Evolutionary conservation across 2,329 filamentous ascomycete species (phyloP).

Genomic region (Penicillium sp.): DNA sequence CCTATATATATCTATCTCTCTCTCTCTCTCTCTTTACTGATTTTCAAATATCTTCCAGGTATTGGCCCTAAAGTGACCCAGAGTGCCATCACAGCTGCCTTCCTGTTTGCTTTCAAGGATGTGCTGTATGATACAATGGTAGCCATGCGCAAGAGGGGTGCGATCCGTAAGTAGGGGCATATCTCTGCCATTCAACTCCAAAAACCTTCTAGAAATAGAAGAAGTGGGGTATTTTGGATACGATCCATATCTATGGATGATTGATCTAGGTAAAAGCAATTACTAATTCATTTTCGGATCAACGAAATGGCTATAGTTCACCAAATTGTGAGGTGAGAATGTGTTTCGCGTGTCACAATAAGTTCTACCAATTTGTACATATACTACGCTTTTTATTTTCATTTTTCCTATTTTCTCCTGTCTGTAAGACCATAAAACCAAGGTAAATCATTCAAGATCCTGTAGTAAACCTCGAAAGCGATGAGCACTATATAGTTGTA

Average conservation of each 20-base stretch:
- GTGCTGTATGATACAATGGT: conserved; percentile 71
- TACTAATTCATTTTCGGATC: not conserved
- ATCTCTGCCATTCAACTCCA: not conserved
- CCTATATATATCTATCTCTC: too few relatives aligned
- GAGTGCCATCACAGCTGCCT: conserved; percentile 92
- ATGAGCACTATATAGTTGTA: too few relatives aligned
- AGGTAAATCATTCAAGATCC: too few relatives aligned
- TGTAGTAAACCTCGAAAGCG: too few relatives aligned
- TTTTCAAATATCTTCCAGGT: conserved; percentile 52
- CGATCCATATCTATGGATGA: not conserved
- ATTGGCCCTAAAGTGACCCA: conserved; percentile 96
- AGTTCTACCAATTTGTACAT: not conserved
- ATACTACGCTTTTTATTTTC: not conserved
- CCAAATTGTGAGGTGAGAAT: not conserved
- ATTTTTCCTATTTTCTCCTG: too few relatives aligned
- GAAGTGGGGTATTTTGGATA: not conserved
- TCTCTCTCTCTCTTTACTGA: too few relatives aligned
- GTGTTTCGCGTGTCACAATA: not conserved
- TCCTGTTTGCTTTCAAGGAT: conserved; percentile 98
- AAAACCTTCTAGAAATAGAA: not conserved
- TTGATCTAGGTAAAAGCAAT: not conserved
- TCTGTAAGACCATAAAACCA: too few relatives aligned
- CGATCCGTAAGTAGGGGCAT: conserved; percentile 30
- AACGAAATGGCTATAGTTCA: not conserved
- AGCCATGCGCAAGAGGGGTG: conserved; percentile 32